Percentiles rank a stretch among this genome's conserved stretches.
Conservation (phyloP, 1,284 basidiomycete genomes). For the Rhodotorula sp. region DNA sequence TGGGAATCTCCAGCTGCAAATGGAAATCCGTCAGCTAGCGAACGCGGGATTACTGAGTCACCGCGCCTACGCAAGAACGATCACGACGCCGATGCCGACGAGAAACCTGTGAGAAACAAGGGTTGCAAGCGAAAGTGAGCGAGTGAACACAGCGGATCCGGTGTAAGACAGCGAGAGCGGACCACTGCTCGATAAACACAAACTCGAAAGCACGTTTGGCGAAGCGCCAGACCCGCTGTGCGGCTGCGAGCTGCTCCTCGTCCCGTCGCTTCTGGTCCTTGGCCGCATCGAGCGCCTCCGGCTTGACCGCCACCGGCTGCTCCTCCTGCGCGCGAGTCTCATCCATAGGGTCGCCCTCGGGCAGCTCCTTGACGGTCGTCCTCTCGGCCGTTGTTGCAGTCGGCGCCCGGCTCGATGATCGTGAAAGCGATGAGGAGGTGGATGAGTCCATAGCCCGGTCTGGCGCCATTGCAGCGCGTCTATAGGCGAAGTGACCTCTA, state of each 20-base stretch:
- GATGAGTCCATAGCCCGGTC: no score
- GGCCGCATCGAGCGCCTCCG: background rate
- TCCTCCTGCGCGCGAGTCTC: background rate
- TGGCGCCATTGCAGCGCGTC: no score
- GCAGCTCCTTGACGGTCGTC: background rate
- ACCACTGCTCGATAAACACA: slow-evolving; percentile 45
- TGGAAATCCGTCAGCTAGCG: background rate
- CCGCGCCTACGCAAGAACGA: slow-evolving; percentile 38
- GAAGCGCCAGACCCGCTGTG: background rate
- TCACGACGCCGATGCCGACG: slow-evolving; percentile 44
- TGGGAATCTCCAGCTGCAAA: slow-evolving; percentile 16
- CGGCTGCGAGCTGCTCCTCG: background rate
- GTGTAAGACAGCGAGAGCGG: slow-evolving; percentile 41
- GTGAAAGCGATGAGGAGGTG: background rate
- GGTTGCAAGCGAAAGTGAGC: background rate
- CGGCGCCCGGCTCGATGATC: background rate
- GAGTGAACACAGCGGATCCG: slow-evolving; percentile 42
- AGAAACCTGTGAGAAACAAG: slow-evolving; percentile 25
- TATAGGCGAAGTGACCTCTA: no score
- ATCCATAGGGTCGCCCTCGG: slow-evolving; percentile 1
- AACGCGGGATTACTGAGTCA: background rate
- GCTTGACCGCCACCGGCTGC: background rate
- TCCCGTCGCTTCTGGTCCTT: background rate
- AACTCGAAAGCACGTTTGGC: slow-evolving; percentile 47
- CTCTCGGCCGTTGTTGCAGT: background rate